phyloP scores from a whole-genome alignment of 805 yeast species.

The Zygotorulaspora sp. region DNA sequence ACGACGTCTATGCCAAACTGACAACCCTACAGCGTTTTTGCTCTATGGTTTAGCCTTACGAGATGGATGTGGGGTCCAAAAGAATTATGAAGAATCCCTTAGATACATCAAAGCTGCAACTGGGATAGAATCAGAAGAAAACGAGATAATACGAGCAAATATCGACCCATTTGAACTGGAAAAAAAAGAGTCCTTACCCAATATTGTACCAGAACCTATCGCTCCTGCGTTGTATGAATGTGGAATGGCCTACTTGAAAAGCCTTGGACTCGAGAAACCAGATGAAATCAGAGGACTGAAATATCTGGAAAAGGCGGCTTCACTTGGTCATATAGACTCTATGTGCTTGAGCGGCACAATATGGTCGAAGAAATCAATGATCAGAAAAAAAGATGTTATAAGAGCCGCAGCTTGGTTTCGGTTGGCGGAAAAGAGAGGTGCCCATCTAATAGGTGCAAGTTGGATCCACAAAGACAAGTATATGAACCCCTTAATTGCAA shows the following conservation, averaged over 20 bases:
- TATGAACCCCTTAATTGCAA: constrained; percentile 27
- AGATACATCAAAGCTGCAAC: constrained; percentile 58
- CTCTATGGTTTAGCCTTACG: constrained; percentile 64
- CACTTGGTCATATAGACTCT: constrained; percentile 63
- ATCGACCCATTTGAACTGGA: constrained; percentile 37
- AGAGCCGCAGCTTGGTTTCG: constrained; percentile 71
- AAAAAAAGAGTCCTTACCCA: constrained; percentile 31
- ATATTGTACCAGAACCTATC: constrained; percentile 40
- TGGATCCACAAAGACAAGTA: constrained; percentile 77
- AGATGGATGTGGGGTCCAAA: constrained; percentile 63
- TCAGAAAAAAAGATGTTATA: constrained; percentile 51
- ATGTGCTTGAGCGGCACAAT: constrained; percentile 64
- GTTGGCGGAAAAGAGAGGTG: constrained; percentile 58
- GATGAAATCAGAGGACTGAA: constrained; percentile 56
- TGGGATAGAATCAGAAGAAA: constrained; percentile 30
- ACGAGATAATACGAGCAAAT: constrained; percentile 20
- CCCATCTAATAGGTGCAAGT: constrained; percentile 57
- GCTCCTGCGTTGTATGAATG: constrained; percentile 56
- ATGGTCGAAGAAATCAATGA: constrained; percentile 54
- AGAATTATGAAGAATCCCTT: constrained; percentile 50
- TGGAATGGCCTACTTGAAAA: constrained; percentile 53
- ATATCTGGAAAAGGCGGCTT: constrained; percentile 59
- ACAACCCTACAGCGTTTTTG: constrained; percentile 61
- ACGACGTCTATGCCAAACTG: constrained; percentile 58
- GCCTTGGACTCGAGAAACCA: constrained; percentile 44